These are phyloP conservation scores for Rhizopogon salebrosus DNA, from an alignment of 768 basidiomycete species.

Conservation along the genomic window DNA sequence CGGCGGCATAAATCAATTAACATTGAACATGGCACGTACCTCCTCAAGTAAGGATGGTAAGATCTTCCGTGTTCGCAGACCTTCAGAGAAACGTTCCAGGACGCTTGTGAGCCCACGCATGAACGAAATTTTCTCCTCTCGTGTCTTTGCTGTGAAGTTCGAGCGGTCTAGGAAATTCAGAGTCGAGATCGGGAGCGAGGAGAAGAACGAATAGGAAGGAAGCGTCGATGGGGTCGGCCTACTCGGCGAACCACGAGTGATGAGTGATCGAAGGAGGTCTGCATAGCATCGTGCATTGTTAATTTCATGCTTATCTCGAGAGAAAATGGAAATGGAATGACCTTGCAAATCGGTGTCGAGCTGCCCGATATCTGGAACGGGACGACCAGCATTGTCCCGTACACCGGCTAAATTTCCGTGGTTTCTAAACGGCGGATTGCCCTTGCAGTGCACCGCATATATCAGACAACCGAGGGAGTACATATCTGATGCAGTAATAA, in stretches of 20 bases:
- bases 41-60: slow-evolving; percentile 91
- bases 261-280: slow-evolving; percentile 77
- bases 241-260: slow-evolving; percentile 70
- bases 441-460: slow-evolving; percentile 87
- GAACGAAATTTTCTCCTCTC: slow-evolving; percentile 95
- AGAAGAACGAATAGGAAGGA: slow-evolving; percentile 87
- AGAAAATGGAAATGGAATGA: slow-evolving; percentile 18
- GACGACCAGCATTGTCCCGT: slow-evolving; percentile 63
- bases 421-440: slow-evolving; percentile 81
- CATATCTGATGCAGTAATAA: slow-evolving; percentile 88
- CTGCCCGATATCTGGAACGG: slow-evolving; percentile 55
- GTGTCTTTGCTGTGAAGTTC: slow-evolving; percentile 88
- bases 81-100: slow-evolving; percentile 80
- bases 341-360: slow-evolving; percentile 74
- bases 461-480: slow-evolving; percentile 89
- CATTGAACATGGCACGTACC: slow-evolving; percentile 38
- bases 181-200: slow-evolving; percentile 91
- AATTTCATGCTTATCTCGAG: slow-evolving; percentile 2
- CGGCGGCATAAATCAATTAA: not conserved
- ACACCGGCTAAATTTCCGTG: slow-evolving; percentile 69
- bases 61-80: slow-evolving; percentile 82
- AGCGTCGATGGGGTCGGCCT: slow-evolving; percentile 78
- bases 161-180: slow-evolving; percentile 94
- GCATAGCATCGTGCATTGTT: slow-evolving; percentile 6
- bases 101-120: slow-evolving; percentile 86